Evolutionary conservation across 257 asterid genomes (phyloP), one percentile per base, ranked within the genome.

Genomic region (Mitragyna speciosa): DNA sequence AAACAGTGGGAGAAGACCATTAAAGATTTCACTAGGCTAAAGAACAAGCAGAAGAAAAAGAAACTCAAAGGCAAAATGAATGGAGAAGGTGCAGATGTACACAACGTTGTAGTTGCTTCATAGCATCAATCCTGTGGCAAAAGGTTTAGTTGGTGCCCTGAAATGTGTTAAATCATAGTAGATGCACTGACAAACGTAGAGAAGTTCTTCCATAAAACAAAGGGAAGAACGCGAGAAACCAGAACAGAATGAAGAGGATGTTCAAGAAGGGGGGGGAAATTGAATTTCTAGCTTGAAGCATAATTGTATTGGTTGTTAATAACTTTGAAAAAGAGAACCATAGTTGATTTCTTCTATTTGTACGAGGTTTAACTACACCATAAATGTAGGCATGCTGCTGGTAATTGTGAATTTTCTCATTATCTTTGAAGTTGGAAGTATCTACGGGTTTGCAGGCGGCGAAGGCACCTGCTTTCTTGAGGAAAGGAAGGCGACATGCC

Each of bases 1-100:
- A 93, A 86, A 84, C 89, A 85, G 72, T 93, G 98, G 99, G 98
- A 93, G 84, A 91, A 76, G 86, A 84, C 83, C 71, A 72, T 86
- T 83, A 95, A 95, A 83, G 97, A 92, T 87, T 83, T 85, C 76
- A 54, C 31, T 15, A 89, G 91, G 84, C 87, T 88, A 70, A 87
- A 91, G 86, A 88, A 85, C 47, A 92, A 88, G 70, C 92, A 88
- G 88, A 88, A 88, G 85, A 89, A 83, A 61, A 86, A 94, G 72
- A 90, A 85, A 81, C 81, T 58, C 6, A 93, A 83, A 86, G 87
- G 83, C 84, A 93, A 87, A 83, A 61, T 77, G 49, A 72, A 48
- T 51, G 75, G 73, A 54, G 82, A 78, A 84, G 80, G 74, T 73
- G 82, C 52, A 39, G 82, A 63, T 76, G 56, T 51, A 30, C 26